Evolutionary conservation across 2,329 filamentous ascomycete genomes (phyloP), one percentile per base, ranked within the genome.

Genomic region (Ophiostoma sp.): DNA sequence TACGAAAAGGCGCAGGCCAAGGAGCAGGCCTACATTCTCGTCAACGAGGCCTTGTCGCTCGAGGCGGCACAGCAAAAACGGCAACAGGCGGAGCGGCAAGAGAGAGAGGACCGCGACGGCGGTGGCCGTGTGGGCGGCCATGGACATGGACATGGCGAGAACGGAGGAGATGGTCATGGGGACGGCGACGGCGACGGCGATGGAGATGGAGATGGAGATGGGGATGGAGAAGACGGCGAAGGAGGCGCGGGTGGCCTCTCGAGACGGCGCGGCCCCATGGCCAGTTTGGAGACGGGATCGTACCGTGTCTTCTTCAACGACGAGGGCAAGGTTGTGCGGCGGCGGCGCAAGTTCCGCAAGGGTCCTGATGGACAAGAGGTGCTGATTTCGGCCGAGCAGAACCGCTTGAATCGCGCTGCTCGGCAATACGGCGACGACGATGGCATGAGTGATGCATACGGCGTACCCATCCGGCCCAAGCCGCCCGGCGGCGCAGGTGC

Each of bases 1-100:
- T 97, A 96, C 74, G 92, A 96, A 76, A 87, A 84, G 71, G 84
- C 85, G 62, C 88, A 88, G 71, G 86, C 89, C 78, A 87, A 85
- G 36, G 89, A 93, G 74, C 87, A 92, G 74, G 93, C 93, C 1
- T 85, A 93, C 69, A 87, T 90, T 69, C 85, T 93, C 66, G 87
- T 91, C 65, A 89, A 89, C 45, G 89, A 96, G 75, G 88, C 91
- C 8, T 84, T 94, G 73, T 82, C 86, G 44, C 79, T 93, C 36
- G 84, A 85, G 71, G 83, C 84, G 69, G 79, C 77, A 11, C 79
- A 79, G 66, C 78, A 80, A 27, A 74, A 77, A 77, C 64, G 72
- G 71, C 64, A 69, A 38, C 41, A 55, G 60, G 58, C 63, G 3
- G 64, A 70, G 58, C 18, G 71, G 71, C 64, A 69, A n/a, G 36